Base-by-base conservation (phyloP, 768 basidiomycete species). In the Pulveroboletus sp. region DNA sequence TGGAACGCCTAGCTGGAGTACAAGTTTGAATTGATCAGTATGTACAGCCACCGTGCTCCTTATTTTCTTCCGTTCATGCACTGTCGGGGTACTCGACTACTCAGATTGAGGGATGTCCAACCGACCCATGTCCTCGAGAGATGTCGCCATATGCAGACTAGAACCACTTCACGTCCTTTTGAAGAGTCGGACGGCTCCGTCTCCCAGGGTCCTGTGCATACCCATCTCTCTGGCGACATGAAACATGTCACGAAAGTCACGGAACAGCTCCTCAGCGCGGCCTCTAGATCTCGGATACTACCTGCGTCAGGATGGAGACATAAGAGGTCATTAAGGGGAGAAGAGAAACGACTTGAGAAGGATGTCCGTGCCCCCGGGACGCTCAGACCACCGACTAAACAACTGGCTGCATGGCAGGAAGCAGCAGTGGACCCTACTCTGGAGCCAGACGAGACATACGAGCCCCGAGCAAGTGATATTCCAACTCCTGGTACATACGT, bases 401-500 rank as follows among this genome's bases (percentile, higher is more conserved):
- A 62, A 8, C 55, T 66, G 46, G 39, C 50, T 47, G 54, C 57
- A 28, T 69, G 70, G 57, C 57, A 50, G 13, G 60, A 54, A 31
- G 61, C 61, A 11, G 55, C 44, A 13, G 59, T 54, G 30, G 57
- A 60, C 15, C 13, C 43, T 24, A 21, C 41, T 10, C 30, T 38
- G 39, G 53, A 44, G 17, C 26, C 51, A 8, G 52, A 62, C 37
- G 56, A 52, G 43, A 30, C 43, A 6, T 60, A 48, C 40, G 61
- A 54, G 5, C 47, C 41, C 3, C 13, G 42, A n/a, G 44, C 48
- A 31, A 57, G 18, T 26, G 46, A 51, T 11, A 53, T 73, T 28
- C 61, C 63, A 9, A n/a, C 36, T 17, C 71, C 70, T 8, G 81
- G 80, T 2, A 71, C 79, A 17, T 80, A 81, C 40, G 68, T 82